Percentiles rank a stretch among this genome's conserved stretches.
Conservation (phyloP, 2,329 filamentous ascomycete genomes). For the Penicillium sp. region DNA sequence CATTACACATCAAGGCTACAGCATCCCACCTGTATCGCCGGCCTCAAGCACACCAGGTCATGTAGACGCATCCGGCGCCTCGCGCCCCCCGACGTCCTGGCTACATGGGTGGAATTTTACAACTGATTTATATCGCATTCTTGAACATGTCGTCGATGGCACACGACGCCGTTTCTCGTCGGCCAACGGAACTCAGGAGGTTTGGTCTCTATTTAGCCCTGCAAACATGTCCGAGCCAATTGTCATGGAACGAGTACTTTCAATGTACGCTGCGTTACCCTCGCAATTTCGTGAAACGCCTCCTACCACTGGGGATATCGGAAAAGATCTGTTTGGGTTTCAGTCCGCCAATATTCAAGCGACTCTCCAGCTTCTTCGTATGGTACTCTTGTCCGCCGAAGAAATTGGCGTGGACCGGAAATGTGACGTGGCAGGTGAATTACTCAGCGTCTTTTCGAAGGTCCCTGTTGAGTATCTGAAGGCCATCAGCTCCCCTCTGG, state of each 20-base stretch:
- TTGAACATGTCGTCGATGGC: slow-evolving; percentile 54
- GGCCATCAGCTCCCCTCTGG: slow-evolving; percentile 54
- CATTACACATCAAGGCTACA: slow-evolving; percentile 39
- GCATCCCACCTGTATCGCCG: slow-evolving; percentile 21
- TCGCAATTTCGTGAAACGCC: slow-evolving; percentile 30
- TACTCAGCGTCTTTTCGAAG: slow-evolving; percentile 48
- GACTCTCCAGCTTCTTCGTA: slow-evolving; percentile 54
- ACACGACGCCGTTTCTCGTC: slow-evolving; percentile 27
- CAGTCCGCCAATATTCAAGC: slow-evolving; percentile 57
- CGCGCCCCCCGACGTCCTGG: slow-evolving; percentile 45
- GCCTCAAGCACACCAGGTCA: slow-evolving; percentile 17
- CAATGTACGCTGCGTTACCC: slow-evolving; percentile 29
- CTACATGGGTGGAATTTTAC: slow-evolving; percentile 63
- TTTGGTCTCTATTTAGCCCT: slow-evolving; percentile 29
- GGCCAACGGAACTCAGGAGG: slow-evolving; percentile 27
- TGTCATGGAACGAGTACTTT: slow-evolving; percentile 31
- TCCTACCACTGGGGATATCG: slow-evolving; percentile 34
- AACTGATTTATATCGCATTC: slow-evolving; percentile 60
- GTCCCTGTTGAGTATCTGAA: slow-evolving; percentile 52
- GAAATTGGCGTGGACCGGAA: slow-evolving; percentile 47
- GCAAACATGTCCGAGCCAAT: slow-evolving; percentile 25
- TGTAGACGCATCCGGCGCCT: slow-evolving; percentile 10
- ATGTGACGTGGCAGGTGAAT: slow-evolving; percentile 51
- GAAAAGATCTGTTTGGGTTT: slow-evolving; percentile 50
- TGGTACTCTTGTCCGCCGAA: slow-evolving; percentile 48